Evolutionary conservation across 1,284 basidiomycete species (phyloP).

Genomic region (Heterobasidion parviporum): DNA sequence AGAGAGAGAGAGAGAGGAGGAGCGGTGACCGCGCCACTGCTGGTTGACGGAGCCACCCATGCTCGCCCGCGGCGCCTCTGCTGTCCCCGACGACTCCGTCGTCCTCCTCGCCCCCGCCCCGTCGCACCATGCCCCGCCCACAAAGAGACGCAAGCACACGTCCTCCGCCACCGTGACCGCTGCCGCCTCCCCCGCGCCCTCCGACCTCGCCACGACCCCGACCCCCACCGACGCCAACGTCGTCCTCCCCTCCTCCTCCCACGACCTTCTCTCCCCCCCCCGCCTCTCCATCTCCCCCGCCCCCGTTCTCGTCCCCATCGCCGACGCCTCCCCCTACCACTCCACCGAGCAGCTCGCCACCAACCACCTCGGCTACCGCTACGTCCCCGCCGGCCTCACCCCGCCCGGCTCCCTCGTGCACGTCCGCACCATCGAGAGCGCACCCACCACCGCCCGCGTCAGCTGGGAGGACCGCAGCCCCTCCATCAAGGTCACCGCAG

Average conservation of each 20-base stretch:
- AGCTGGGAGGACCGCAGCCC: slow-evolving; percentile 86
- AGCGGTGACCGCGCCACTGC: background rate
- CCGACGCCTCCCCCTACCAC: slow-evolving; percentile 48
- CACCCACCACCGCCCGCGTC: slow-evolving; percentile 57
- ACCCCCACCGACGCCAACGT: slow-evolving; percentile 25
- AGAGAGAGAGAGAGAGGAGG: background rate
- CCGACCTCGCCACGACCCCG: slow-evolving; percentile 25
- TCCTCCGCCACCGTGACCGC: slow-evolving; percentile 22
- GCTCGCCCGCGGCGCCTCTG: slow-evolving; percentile 13
- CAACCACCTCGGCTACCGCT: slow-evolving; percentile 74
- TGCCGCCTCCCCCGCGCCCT: slow-evolving; percentile 37
- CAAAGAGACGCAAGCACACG: slow-evolving; percentile 32
- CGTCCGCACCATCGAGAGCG: slow-evolving; percentile 74
- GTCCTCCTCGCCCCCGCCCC: slow-evolving; percentile 14
- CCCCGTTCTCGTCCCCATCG: slow-evolving; percentile 51
- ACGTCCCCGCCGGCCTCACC: slow-evolving; percentile 72
- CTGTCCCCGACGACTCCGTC: slow-evolving; percentile 29
- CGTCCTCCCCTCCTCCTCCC: slow-evolving; percentile 50
- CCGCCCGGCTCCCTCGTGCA: slow-evolving; percentile 49
- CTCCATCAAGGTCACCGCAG: slow-evolving; percentile 73
- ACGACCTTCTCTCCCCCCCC: slow-evolving; percentile 57
- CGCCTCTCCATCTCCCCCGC: slow-evolving; percentile 64
- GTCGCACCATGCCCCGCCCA: slow-evolving; percentile 11
- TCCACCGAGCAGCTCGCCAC: slow-evolving; percentile 63
- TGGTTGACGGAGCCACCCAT: slow-evolving; percentile 1